Base-by-base conservation (phyloP, 371 early-diverging fungal genomes). In the Mucor piriformis region DNA sequence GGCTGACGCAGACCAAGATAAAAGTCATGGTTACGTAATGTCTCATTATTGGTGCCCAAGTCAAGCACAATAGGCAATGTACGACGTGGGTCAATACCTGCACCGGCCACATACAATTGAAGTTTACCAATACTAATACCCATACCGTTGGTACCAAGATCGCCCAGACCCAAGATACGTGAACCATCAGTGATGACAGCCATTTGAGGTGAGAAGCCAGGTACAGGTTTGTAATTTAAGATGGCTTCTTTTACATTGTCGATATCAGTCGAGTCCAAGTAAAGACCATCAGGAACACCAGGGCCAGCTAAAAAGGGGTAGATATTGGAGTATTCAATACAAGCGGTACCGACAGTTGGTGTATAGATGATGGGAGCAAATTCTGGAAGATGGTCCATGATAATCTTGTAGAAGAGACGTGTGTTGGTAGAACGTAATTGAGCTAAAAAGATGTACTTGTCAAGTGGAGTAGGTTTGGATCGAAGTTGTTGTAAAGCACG, bases 81-180 rank as follows among this genome's bases (percentile, higher is more conserved):
- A 16, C 85, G 79, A 23, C 86, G 70, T 21, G 95, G 96, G 66
- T 94, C 86, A 25, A 96, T 83, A 46, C 96, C 96, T 16, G 92
- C 96, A 42, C 89, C 92, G 20, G 92, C 96, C 8, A 92, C 88
- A 59, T 95, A 93, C 3, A 95, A 81, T 60, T 93, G 94, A 2
- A 95, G 86, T 73, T 95, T 96, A 42, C 95, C 95, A 25, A 94
- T 87, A 11, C 95, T 92, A 61, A 96, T 96, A 25, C 92, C 93
- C 86, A 95, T 91, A 16, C 96, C 96, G 59, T 89, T 90, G 21
- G 94, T 81, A 61, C 96, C 96, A 50, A 94, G 79, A 70, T 95
- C 96, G 16, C 96, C 96, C 13, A 96, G 78, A 12, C 96, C 96
- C 33, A 96, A 85, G 55, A 96, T 95, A 57, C 95, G 89, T 35